Evolutionary conservation across 345 rosid genomes (phyloP).

Genomic region (Syzygium aqueum): DNA sequence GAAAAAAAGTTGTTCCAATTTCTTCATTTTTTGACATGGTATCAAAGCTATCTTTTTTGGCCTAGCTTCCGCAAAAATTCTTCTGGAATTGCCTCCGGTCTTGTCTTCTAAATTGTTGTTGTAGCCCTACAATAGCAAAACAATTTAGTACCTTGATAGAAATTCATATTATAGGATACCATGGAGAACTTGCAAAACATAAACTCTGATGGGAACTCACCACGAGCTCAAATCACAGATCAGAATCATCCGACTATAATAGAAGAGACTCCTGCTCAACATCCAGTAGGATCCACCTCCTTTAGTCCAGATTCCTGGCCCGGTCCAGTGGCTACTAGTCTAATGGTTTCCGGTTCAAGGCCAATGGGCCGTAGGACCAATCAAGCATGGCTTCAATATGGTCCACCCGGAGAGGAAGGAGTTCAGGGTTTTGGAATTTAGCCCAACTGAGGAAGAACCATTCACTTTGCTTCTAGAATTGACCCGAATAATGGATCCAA

Average conservation of each 20-base stretch:
- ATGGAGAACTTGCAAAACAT: background rate
- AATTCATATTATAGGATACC: background rate
- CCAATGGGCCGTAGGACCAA: background rate
- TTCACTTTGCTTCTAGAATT: background rate
- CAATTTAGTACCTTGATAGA: background rate
- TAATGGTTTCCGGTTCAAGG: background rate
- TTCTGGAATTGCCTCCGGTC: background rate
- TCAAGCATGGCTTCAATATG: background rate
- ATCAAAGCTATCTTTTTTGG: background rate
- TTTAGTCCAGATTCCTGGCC: background rate
- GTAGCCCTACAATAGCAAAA: background rate
- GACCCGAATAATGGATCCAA: background rate
- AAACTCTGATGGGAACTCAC: background rate
- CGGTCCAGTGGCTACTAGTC: background rate
- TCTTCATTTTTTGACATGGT: background rate
- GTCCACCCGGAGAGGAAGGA: fast-evolving
- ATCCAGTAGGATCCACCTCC: background rate
- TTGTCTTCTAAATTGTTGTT: too few species aligned
- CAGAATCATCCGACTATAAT: too few species aligned
- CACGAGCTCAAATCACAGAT: background rate
- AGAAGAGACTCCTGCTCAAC: background rate
- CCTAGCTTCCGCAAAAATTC: background rate
- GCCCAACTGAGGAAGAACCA: background rate
- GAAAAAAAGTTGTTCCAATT: background rate
- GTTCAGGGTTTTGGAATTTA: background rate